Evolutionary conservation across 768 basidiomycete genomes (phyloP), one percentile per base, ranked within the genome.

Genomic region (Termitomyces sp.): DNA sequence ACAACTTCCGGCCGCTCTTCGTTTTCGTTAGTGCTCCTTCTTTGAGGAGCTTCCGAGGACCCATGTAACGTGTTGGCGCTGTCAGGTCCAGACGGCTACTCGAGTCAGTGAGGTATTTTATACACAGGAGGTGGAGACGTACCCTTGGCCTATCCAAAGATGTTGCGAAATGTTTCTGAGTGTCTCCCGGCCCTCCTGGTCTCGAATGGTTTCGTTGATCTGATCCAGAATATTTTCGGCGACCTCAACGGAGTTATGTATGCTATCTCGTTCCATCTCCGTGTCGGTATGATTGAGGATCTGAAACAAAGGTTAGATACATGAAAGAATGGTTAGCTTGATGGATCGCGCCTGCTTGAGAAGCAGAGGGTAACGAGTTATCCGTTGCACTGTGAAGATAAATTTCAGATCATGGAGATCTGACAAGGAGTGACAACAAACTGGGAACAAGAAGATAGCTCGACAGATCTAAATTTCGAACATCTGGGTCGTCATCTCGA

Each of bases 391-490:
- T 94, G 46, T 41, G 14, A 34, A 25, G 32, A 38, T 31, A 23
- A n/a, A 23, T 48, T 23, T 57, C 38, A 62, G 41, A 27, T 10
- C 2, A 5, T 64, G 41, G 10, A 45, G n/a, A 29, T 19, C 48
- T 31, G n/a, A 1, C 19, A 4, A 32, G 29, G 37, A 38, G 25
- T 21, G 27, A 25, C 10, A 27, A 75, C 85, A 63, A 70, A 95
- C 94, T 96, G 0, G 95, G 95, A n/a, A 85, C 86, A 10, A 98
- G 82, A 35, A 98, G 73, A 69, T 95, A 97, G 63, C 92, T 94
- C 1, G 95, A 92, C 23, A 98, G 70, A 65, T 98, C 95, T 12
- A 98, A 72, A 64, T 86, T 93, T 47, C 95, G 81, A 3, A 86
- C 86, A 2, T 82, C 71, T 0, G 92, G 87, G 53, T 90, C 86